These are phyloP conservation scores for Radiomyces spectabilis DNA, from an alignment of 192 early-diverging fungal genomes.

Conservation along the genomic window DNA sequence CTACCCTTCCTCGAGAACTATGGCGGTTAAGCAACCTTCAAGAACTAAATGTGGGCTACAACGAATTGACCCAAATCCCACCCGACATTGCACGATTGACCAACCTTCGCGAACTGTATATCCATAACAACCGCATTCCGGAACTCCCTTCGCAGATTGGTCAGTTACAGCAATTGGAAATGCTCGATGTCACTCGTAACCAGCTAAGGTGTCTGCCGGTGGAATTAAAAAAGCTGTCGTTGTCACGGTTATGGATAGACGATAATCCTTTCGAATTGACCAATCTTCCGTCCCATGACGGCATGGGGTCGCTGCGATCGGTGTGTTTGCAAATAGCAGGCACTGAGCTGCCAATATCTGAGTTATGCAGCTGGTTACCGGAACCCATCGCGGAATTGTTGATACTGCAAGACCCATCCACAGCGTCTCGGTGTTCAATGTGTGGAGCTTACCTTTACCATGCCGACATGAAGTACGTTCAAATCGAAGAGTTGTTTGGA, in stretches of 20 bases:
- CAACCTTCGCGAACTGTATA: conserved; percentile 17
- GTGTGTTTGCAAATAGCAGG: no score
- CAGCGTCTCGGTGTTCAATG: no score
- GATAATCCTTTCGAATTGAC: neutral
- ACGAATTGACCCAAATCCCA: conserved; percentile 19
- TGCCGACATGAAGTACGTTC: no score
- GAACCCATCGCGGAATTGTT: no score
- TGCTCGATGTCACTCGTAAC: conserved; percentile 29
- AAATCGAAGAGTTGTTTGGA: no score
- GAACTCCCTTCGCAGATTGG: conserved; percentile 23
- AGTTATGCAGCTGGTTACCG: no score
- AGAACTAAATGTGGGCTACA: conserved; percentile 28
- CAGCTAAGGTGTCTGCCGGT: conserved; percentile 19
- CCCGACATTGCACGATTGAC: conserved; percentile 15
- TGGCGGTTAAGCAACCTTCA: conserved; percentile 19
- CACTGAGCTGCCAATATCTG: no score
- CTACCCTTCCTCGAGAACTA: conserved; percentile 13
- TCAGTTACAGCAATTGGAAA: conserved; percentile 1
- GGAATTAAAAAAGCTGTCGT: neutral
- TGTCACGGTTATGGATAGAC: neutral
- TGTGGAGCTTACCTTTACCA: no score
- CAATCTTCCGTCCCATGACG: no score
- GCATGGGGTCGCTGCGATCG: no score
- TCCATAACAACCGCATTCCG: conserved; percentile 24
- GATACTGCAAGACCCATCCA: no score